Evolutionary conservation across 345 rosid genomes (phyloP).

Genomic region (Pistacia vera): DNA sequence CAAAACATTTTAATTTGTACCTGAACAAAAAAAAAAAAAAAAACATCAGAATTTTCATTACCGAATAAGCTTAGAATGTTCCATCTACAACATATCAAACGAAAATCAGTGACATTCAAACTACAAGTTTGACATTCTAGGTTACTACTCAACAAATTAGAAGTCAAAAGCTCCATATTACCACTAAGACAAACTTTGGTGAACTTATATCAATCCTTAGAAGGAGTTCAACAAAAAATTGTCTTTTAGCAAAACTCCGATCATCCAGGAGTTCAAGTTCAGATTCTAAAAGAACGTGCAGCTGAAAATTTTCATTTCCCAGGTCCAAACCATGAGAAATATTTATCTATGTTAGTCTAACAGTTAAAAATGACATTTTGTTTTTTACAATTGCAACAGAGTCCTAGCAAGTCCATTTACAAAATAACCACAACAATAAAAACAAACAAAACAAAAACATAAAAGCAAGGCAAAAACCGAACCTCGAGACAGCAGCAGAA

Average conservation of each 20-base stretch:
- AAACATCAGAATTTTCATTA: too few species aligned
- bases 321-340: background rate
- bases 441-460: background rate
- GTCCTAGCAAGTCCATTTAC: background rate
- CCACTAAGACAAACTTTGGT: too few species aligned
- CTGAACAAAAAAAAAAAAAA: background rate
- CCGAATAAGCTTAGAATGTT: background rate
- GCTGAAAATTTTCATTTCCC: background rate
- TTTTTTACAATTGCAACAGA: background rate
- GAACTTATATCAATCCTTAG: too few species aligned
- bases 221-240: too few species aligned
- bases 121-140: too few species aligned
- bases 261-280: too few species aligned
- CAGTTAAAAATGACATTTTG: conserved; percentile 2
- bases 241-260: too few species aligned
- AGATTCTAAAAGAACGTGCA: too few species aligned
- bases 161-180: too few species aligned
- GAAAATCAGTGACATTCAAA: too few species aligned
- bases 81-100: too few species aligned
- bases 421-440: background rate
- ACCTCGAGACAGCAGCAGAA: conserved; percentile 95
- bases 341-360: background rate
- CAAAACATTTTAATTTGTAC: background rate
- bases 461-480: background rate
- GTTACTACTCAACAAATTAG: too few species aligned